Evolutionary conservation across 2,329 filamentous ascomycete species (phyloP).

Genomic region (Alternaria conjuncta): DNA sequence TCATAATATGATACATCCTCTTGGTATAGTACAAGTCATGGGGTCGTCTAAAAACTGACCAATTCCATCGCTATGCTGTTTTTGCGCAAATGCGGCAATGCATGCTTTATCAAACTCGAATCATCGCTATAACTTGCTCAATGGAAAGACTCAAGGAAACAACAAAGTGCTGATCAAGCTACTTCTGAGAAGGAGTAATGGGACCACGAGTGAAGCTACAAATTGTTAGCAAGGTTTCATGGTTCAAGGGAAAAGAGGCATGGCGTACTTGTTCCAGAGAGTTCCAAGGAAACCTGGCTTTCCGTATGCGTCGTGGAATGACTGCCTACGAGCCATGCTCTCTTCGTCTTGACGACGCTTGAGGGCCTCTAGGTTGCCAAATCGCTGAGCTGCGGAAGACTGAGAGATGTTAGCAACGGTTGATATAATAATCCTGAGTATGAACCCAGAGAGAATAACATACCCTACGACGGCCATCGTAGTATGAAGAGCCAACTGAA

Average conservation of each 20-base stretch:
- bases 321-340: conserved; percentile 35
- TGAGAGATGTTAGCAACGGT: conserved; percentile 15
- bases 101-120: background rate
- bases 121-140: background rate
- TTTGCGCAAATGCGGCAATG: background rate
- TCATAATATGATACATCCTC: background rate
- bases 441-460: too few species aligned
- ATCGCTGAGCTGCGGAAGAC: conserved; percentile 41
- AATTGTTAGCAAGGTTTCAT: conserved; percentile 10
- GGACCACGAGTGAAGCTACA: conserved; percentile 44
- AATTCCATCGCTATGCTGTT: background rate
- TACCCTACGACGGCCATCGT: conserved; percentile 40
- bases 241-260: too few species aligned
- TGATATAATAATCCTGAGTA: background rate
- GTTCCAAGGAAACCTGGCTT: conserved; percentile 41
- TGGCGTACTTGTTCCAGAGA: conserved; percentile 44
- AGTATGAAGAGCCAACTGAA: conserved; percentile 32
- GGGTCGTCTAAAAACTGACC: background rate
- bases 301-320: conserved; percentile 42
- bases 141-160: background rate
- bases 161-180: background rate
- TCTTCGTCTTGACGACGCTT: conserved; percentile 42
- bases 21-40: conserved; percentile 1
- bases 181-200: background rate
- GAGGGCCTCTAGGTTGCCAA: conserved; percentile 40